Percentiles rank a stretch among this genome's conserved stretches.
phyloP scores from a whole-genome alignment of 2,329 filamentous ascomycete species.

The Fusarium algeriense region DNA sequence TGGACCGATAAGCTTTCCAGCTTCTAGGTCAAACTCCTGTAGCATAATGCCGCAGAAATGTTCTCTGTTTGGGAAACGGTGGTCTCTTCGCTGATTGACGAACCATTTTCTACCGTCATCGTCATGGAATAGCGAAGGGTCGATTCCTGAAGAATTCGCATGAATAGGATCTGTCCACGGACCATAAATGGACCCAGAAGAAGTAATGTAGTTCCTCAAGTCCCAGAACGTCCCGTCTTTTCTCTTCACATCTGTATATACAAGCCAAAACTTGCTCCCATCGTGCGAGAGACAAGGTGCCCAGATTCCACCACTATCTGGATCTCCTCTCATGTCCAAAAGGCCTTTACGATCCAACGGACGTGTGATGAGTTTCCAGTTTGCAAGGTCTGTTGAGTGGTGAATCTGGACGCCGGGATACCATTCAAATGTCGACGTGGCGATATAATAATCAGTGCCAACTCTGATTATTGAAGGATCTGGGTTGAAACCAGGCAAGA shows the following conservation, averaged over 20 bases:
- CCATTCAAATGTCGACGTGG: slow-evolving; percentile 67
- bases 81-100: slow-evolving; percentile 67
- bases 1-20: slow-evolving; percentile 66
- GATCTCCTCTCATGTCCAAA: slow-evolving; percentile 68
- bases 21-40: slow-evolving; percentile 66
- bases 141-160: slow-evolving; percentile 71
- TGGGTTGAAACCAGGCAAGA: slow-evolving; percentile 67
- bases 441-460: slow-evolving; percentile 65
- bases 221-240: slow-evolving; percentile 75
- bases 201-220: slow-evolving; percentile 68
- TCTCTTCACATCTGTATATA: slow-evolving; percentile 74
- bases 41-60: slow-evolving; percentile 67
- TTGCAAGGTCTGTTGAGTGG: slow-evolving; percentile 64
- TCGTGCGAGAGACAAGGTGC: slow-evolving; percentile 73
- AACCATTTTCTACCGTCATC: slow-evolving; percentile 68
- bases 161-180: slow-evolving; percentile 72
- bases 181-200: slow-evolving; percentile 59
- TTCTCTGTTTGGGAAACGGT: slow-evolving; percentile 57
- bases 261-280: slow-evolving; percentile 69
- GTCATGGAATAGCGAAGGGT: slow-evolving; percentile 70
- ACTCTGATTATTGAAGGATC: slow-evolving; percentile 66
- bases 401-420: slow-evolving; percentile 67
- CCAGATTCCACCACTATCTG: slow-evolving; percentile 71
- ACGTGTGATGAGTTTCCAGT: slow-evolving; percentile 62
- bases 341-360: slow-evolving; percentile 62